Evolutionary conservation across 129 eudicot species (phyloP).

Genomic region (Escallonia rubra): DNA sequence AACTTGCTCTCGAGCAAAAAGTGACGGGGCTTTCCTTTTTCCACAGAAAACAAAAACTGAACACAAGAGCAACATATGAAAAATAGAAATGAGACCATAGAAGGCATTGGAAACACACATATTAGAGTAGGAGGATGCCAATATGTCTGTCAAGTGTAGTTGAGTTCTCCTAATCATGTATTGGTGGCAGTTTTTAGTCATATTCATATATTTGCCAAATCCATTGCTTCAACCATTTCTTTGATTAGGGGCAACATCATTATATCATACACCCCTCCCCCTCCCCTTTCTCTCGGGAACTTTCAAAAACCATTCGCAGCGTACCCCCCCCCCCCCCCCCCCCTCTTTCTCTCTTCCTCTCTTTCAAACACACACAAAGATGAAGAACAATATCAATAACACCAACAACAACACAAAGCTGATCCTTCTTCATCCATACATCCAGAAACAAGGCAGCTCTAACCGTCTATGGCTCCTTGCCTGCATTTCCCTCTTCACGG

Average conservation of each 20-base stretch:
- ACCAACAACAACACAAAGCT: constrained; percentile 65
- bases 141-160: neutral
- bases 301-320: neutral
- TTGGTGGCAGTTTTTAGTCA: constrained; percentile 21
- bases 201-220: constrained; percentile 8
- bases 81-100: neutral
- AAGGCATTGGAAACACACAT: neutral
- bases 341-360: constrained; percentile 6
- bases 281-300: constrained; percentile 1
- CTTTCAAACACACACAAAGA: constrained; percentile 19
- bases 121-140: neutral
- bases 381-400: constrained; percentile 55
- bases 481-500: constrained; percentile 56
- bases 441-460: constrained; percentile 81
- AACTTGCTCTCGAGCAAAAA: no score
- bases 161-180: constrained; percentile 9
- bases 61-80: neutral
- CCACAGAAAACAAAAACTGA: neutral
- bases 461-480: constrained; percentile 79
- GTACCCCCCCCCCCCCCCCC: neutral
- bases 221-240: constrained; percentile 38
- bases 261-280: constrained; percentile 18
- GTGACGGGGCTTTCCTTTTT: no score
- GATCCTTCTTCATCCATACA: constrained; percentile 94
- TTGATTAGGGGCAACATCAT: constrained; percentile 8